A percentile compares a stretch with the other conserved stretches of the same genome.
phyloP scores from a whole-genome alignment of 352 stramenopile genomes.

The Peronosclerospora sorghi region DNA sequence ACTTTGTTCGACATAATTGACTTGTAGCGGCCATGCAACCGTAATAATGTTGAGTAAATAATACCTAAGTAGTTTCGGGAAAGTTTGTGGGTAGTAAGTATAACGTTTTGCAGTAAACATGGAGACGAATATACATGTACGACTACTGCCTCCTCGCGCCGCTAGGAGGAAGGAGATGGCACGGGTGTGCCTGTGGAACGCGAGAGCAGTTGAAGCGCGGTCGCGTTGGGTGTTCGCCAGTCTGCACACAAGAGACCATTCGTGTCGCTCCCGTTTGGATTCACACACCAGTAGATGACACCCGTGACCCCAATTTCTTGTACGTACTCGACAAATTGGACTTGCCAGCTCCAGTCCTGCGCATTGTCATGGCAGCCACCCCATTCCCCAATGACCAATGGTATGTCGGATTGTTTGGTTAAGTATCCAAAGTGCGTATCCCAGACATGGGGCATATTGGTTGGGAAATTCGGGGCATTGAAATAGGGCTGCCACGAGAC shows the following conservation, averaged over 20 bases:
- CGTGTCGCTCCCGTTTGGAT: conserved; percentile 51
- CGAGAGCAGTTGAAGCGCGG: conserved; percentile 38
- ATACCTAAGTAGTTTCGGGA: too few species aligned
- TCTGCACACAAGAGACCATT: conserved; percentile 43
- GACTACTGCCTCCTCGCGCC: too few species aligned
- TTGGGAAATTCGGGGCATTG: conserved; percentile 19
- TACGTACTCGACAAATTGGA: conserved; percentile 32
- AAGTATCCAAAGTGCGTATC: conserved; percentile 46
- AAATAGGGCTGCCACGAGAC: conserved; percentile 40
- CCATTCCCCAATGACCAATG: conserved; percentile 54
- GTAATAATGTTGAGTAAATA: too few species aligned
- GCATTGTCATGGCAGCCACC: conserved; percentile 28
- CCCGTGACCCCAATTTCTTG: conserved; percentile 28
- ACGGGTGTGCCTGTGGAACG: conserved; percentile 27
- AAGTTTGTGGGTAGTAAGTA: too few species aligned
- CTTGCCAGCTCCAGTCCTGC: conserved; percentile 39
- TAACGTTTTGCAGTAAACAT: too few species aligned
- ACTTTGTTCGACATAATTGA: too few species aligned
- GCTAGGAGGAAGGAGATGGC: too few species aligned
- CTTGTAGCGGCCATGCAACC: too few species aligned
- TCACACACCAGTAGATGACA: conserved; percentile 57
- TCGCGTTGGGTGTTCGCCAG: conserved; percentile 35
- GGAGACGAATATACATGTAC: too few species aligned
- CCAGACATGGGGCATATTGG: conserved; percentile 47
- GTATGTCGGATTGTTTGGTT: conserved; percentile 13